Evolutionary conservation across 306 rosid genomes (phyloP), one percentile per base, ranked within the genome.

Genomic region (Malus sylvestris): DNA sequence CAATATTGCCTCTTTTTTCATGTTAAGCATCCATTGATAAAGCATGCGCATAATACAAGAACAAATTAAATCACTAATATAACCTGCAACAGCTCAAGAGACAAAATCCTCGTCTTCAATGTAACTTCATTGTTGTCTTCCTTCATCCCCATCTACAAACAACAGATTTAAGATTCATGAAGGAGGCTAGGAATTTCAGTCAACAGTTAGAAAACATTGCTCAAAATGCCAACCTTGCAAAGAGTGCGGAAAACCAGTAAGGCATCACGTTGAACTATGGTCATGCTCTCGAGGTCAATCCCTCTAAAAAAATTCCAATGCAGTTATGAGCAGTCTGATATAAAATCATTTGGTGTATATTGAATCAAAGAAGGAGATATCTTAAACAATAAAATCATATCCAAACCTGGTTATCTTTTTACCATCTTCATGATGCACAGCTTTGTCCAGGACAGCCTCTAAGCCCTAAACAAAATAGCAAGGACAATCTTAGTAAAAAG

Each of bases 41-140:
- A 68, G 70, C 11, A 75, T 27, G 76, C 29, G 60, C 53, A 67
- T 68, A 67, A 67, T 68, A 67, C 82, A 77, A 84, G 33, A 40
- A 75, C 68, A 78, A 55, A 74, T 51, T 66, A 42, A 81, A 76
- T 51, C 80, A 78, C 72, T 2, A 11, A 38, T 44, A 32, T 80
- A 83, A 96, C 99, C 98, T 96, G 99, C 85, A 96, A 87, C 79
- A 96, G 99, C 89, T 96, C 99, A 77, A 96, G 99, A 84, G 99
- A 96, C 81, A 96, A 83, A 71, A 96, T 93, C 67, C 99, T 86
- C 62, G 98, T 88, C 91, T 91, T 96, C 78, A 89, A 87, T 42
- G 99, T 89, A 77, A 96, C 94, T 83, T 96, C 99, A 67, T 96
- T 96, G 42, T 70, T 88, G 76, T 96, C 99, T 86, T 96, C 99